phyloP scores from a whole-genome alignment of 495 filamentous ascomycete species.

The Amniculicola lignicola region DNA sequence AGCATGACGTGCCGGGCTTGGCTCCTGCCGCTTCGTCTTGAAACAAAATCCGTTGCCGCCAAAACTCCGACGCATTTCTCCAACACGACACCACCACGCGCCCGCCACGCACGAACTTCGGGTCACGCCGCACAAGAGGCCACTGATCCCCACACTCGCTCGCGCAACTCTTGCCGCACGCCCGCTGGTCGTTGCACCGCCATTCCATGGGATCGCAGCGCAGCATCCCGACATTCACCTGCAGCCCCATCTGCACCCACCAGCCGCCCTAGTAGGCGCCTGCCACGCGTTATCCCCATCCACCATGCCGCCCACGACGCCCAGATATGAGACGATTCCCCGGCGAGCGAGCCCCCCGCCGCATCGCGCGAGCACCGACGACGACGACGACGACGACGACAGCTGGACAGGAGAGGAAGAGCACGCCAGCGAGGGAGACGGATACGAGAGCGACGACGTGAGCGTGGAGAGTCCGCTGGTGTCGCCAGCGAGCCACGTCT shows the following conservation, averaged over 20 bases:
- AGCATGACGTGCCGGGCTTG: too few relatives aligned
- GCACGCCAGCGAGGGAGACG: not conserved
- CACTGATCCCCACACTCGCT: not conserved
- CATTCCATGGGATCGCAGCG: constrained; percentile 4
- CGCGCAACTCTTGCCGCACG: not conserved
- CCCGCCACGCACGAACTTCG: not conserved
- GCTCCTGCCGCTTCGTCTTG: too few relatives aligned
- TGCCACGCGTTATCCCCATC: not conserved
- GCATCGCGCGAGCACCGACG: not conserved
- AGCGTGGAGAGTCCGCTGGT: constrained; percentile 11
- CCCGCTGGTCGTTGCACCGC: not conserved
- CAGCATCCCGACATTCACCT: not conserved
- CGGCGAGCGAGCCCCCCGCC: not conserved
- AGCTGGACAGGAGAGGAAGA: not conserved
- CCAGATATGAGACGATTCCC: not conserved
- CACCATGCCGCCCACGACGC: too few relatives aligned
- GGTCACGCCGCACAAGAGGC: not conserved
- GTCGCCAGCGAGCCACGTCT: constrained; percentile 30
- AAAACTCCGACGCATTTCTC: too few relatives aligned
- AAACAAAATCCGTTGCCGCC: too few relatives aligned
- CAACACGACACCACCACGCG: constrained; percentile 6
- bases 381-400: not conserved
- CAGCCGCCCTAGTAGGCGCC: not conserved
- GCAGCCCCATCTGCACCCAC: not conserved
- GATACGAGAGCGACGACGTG: not conserved